Percentiles rank a stretch among this genome's conserved stretches.
Conservation (phyloP, 2,329 filamentous ascomycete genomes). For the Aspergillus flavus region DNA sequence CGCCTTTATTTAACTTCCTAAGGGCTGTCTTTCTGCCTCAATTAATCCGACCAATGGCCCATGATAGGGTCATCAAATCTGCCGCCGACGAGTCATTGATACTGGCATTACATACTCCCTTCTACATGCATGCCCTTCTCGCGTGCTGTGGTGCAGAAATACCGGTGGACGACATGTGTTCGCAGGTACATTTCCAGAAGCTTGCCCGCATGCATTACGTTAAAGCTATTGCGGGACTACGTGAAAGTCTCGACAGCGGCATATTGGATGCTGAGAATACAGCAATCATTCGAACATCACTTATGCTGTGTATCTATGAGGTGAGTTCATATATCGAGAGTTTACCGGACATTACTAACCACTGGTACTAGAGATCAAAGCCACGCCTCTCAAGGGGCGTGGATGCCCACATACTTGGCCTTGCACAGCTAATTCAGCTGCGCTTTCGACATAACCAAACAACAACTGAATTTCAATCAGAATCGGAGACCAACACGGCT, state of each 20-base stretch:
- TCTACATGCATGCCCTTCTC: constrained; percentile 28
- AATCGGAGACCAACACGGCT: constrained; percentile 12
- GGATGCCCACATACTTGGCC: constrained; percentile 25
- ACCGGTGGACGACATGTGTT: constrained; percentile 6
- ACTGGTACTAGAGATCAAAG: constrained; percentile 20
- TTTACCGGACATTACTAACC: neutral
- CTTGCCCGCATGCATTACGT: constrained; percentile 22
- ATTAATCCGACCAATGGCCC: constrained; percentile 23
- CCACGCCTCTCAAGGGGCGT: constrained; percentile 20
- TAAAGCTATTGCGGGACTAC: constrained; percentile 17
- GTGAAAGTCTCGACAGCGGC: constrained; percentile 1
- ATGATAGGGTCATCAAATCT: constrained; percentile 11
- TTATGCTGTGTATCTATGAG: constrained; percentile 30
- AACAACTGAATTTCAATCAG: neutral
- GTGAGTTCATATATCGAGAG: constrained; percentile 3
- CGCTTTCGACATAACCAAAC: neutral
- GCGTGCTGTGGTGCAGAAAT: constrained; percentile 28
- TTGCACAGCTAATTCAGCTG: constrained; percentile 24
- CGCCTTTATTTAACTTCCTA: constrained; percentile 26
- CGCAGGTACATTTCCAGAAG: constrained; percentile 9
- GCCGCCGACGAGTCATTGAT: constrained; percentile 17
- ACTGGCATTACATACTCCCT: constrained; percentile 18
- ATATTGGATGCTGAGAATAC: constrained; percentile 3
- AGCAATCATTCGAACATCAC: constrained; percentile 19
- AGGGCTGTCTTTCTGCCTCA: constrained; percentile 24